Base-by-base conservation (phyloP, 2,329 filamentous ascomycete species). In the Grosmannia penicillata region DNA sequence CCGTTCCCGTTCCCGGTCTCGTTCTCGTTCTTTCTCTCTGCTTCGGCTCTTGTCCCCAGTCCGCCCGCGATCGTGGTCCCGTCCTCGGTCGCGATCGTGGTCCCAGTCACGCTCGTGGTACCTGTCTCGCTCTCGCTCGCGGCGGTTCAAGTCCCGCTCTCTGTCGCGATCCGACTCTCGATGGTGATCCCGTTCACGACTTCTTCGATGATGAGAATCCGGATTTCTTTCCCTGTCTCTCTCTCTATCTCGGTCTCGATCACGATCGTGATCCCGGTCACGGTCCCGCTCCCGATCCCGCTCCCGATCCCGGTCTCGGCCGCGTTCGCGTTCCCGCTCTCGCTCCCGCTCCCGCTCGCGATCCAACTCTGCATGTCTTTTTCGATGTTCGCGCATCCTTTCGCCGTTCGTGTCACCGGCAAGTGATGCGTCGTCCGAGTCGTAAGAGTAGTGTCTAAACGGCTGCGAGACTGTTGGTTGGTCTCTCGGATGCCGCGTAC, bases 221-320 rank as follows among this genome's bases (percentile, higher is more conserved):
- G 15, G 36, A 9, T 33, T 19, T 19, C 37, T 14, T 10, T 36
- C 40, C 18, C 48, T 38, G 28, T 46, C 43, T 19, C 42, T 25
- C 23, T 60, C 53, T 14, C 54, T 45, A 8, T 51, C 53, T 5
- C 56, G 52, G 25, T 55, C 54, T 4, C 54, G 47, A 1, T 57
- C 53, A 14, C 53, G 43, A 14, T 58, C 54, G 17, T 53, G 50
- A 8, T 59, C 53, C 14, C 55, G 31, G 21, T 39, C 26, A 10
- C 54, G 46, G 30, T 54, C 52, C 36, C 58, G 53, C 6, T 57
- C 52, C 35, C 57, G 38, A 17, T 63, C 61, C 11, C 59, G 24
- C 9, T 36, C 33, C 6, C 53, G 47, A 1, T 56, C 53, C 4
- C 53, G 45, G 7, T 53, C 51, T 7, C 50, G 30, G 15, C 49